Percentiles rank a stretch among this genome's conserved stretches.
Evolutionary conservation across 2,329 filamentous ascomycete genomes (phyloP).

Genomic region (Graphium sp.): DNA sequence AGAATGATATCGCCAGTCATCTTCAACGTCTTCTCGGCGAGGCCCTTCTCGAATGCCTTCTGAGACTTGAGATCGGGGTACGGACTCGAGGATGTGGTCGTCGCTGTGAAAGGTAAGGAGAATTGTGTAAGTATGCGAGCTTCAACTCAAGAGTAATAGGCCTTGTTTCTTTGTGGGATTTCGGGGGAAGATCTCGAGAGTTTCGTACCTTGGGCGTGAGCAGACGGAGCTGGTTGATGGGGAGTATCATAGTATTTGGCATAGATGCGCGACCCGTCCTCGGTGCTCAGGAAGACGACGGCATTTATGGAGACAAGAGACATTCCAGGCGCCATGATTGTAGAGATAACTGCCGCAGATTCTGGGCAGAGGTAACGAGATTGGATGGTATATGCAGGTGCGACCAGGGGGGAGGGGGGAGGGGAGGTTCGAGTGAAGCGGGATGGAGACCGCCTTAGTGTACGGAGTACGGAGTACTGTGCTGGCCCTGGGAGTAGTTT

Average conservation of each 20-base stretch:
- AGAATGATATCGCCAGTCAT: slow-evolving; percentile 91
- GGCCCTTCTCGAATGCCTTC: slow-evolving; percentile 90
- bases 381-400: too few relatives aligned
- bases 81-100: slow-evolving; percentile 45
- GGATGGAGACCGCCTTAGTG: too few relatives aligned
- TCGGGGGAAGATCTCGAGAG: background rate
- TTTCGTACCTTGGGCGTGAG: slow-evolving; percentile 3
- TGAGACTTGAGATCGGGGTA: slow-evolving; percentile 86
- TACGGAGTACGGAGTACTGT: too few relatives aligned
- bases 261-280: slow-evolving; percentile 83
- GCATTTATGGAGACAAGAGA: slow-evolving; percentile 64
- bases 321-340: slow-evolving; percentile 53
- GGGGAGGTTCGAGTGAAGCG: too few relatives aligned
- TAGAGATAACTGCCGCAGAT: too few relatives aligned
- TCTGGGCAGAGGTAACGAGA: too few relatives aligned
- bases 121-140: too few relatives aligned
- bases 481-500: too few relatives aligned
- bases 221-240: slow-evolving; percentile 25
- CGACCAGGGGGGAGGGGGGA: too few relatives aligned
- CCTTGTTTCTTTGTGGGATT: background rate
- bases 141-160: background rate
- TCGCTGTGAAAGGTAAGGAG: slow-evolving; percentile 2
- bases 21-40: slow-evolving; percentile 91
- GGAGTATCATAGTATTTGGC: slow-evolving; percentile 75
- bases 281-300: slow-evolving; percentile 62